Evolutionary conservation across 441 rosid species (phyloP), one percentile per base, ranked within the genome.

Genomic region (Dalechampia spathulata): DNA sequence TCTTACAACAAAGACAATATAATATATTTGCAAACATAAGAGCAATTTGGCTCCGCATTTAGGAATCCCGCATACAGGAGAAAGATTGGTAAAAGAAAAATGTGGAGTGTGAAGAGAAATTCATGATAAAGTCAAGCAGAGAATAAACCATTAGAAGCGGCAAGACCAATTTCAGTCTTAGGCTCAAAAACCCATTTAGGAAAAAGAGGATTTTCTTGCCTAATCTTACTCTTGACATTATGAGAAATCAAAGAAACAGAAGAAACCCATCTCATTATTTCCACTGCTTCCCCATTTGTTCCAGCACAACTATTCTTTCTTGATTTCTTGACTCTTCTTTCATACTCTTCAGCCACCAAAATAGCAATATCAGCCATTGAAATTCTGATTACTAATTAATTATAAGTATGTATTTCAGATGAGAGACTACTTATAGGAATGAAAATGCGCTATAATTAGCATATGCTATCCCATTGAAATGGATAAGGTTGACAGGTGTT

Each of bases 301-400:
- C n/a, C n/a, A n/a, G n/a, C n/a, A n/a, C n/a, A 51, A 6, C 27
- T 17, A 7, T 6, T 61, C 19, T 58, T 60, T 54, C 71, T 44
- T 26, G 67, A 68, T 14, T 50, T 34, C 72, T 65, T 80, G 25
- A 65, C 30, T 47, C 79, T 72, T 76, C 79, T 76, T 41, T 78
- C 86, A 28, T 83, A 69, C 61, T 83, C 90, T 60, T 83, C 90
- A 0, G 77, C 83, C 8, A 80, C 83, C 56, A 83, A 49, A 21
- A 83, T 69, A 37, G 86, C 86, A 52, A 83, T 83, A 45, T 80
- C 90, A 1, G 90, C 66, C 90, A 82, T 82, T n/a, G n/a, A n/a
- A n/a, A n/a, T n/a, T n/a, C n/a, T n/a, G n/a, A n/a, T n/a, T n/a
- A n/a, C n/a, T n/a, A n/a, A n/a, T n/a, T n/a, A n/a, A n/a, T n/a